Evolutionary conservation across 2,329 filamentous ascomycete genomes (phyloP).

Genomic region (Monosporascus cannonballus): DNA sequence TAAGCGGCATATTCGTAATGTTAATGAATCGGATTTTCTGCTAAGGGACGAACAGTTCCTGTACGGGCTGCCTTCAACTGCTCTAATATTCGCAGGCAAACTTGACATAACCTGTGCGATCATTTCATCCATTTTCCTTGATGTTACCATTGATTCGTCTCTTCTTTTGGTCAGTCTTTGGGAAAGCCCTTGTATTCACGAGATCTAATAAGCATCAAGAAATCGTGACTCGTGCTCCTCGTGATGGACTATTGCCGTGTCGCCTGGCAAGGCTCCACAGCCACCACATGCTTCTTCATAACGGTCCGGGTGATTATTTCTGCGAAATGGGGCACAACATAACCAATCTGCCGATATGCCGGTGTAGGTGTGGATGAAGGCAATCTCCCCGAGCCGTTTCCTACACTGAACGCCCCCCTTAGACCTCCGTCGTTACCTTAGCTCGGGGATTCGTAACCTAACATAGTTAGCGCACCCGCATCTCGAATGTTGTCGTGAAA

Average conservation of each 20-base stretch:
- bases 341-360: background rate
- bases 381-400: background rate
- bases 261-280: background rate
- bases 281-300: background rate
- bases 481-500: background rate
- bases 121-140: background rate
- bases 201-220: background rate
- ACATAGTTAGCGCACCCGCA: background rate
- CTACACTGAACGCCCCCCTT: conserved; percentile 28
- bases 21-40: too few relatives aligned
- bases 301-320: background rate
- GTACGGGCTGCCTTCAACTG: too few relatives aligned
- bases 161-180: background rate
- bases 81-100: too few relatives aligned
- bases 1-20: too few relatives aligned
- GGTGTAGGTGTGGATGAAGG: background rate
- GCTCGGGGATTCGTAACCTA: conserved; percentile 97
- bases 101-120: too few relatives aligned
- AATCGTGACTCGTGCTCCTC: background rate
- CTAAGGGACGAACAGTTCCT: too few relatives aligned
- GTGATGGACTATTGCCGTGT: background rate
- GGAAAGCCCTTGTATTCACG: background rate
- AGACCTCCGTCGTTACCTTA: conserved; percentile 93
- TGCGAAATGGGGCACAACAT: background rate
- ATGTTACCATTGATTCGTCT: background rate